A percentile compares a stretch with the other conserved stretches of the same genome.
These are phyloP conservation scores for Cercospora citrullina DNA, from an alignment of 2,329 filamentous ascomycete genomes.

Conservation along the genomic window DNA sequence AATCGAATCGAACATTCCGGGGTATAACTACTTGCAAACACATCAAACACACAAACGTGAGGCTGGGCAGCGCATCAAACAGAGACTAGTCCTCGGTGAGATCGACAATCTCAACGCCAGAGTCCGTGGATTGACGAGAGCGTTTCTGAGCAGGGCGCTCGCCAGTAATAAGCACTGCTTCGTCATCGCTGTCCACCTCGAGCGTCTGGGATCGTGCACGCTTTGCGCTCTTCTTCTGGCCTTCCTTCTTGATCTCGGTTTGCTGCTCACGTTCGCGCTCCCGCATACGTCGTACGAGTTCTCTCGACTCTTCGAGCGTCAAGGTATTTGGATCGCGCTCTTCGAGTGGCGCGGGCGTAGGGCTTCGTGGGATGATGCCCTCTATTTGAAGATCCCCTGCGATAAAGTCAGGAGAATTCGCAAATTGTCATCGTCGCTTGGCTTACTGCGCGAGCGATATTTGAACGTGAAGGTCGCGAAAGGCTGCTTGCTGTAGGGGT, in stretches of 20 bases:
- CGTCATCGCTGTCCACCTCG: constrained; percentile 25
- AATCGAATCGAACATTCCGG: too few species aligned
- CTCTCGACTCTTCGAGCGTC: constrained; percentile 27
- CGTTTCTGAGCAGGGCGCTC: constrained; percentile 19
- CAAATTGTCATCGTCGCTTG: too few species aligned
- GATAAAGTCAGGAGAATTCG: constrained; percentile 10
- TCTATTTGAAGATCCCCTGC: constrained; percentile 35
- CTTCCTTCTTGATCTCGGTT: constrained; percentile 16
- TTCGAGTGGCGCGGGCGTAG: constrained; percentile 31
- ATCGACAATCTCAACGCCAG: constrained; percentile 30
- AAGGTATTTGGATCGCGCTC: constrained; percentile 32
- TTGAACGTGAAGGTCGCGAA: constrained; percentile 29
- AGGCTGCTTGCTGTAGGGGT: too few species aligned
- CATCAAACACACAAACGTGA: too few species aligned
- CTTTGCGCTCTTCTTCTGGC: constrained; percentile 24
- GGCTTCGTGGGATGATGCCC: constrained; percentile 31
- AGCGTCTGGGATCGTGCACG: constrained; percentile 21
- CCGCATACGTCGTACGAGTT: constrained; percentile 24
- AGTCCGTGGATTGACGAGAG: constrained; percentile 20
- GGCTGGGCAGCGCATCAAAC: too few species aligned
- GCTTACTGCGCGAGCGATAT: constrained; percentile 33
- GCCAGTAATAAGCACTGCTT: constrained; percentile 16
- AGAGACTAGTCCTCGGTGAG: constrained; percentile 27
- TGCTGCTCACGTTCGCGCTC: constrained; percentile 12
- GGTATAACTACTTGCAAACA: too few species aligned